Evolutionary conservation across 176 grass and related monocot genomes (phyloP).

Genomic region (Urochloa ruziziensis): DNA sequence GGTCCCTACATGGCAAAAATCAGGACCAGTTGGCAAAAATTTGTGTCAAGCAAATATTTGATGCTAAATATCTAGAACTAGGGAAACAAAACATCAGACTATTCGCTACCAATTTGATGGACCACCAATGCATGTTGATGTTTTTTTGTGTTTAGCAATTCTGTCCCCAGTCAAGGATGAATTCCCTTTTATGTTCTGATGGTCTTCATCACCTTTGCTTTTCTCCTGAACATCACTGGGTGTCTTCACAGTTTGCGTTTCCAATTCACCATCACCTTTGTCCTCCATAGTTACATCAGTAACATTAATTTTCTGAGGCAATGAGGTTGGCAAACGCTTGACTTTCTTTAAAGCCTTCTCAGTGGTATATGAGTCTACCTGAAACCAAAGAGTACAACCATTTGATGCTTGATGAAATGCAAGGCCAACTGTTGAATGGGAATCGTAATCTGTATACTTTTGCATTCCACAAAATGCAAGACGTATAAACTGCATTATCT

Average conservation of each 20-base stretch:
- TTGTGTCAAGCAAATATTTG: slow-evolving; percentile 24
- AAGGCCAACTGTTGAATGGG: not conserved
- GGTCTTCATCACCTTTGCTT: slow-evolving; percentile 44
- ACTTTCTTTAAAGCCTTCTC: slow-evolving; percentile 77
- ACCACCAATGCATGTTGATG: slow-evolving; percentile 50
- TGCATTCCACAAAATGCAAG: slow-evolving; percentile 2
- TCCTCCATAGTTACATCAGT: slow-evolving; percentile 57
- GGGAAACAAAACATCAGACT: slow-evolving; percentile 11
- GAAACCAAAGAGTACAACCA: slow-evolving; percentile 15
- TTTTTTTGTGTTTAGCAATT: slow-evolving; percentile 48
- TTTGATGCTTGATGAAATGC: slow-evolving; percentile 10
- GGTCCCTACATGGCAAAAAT: slow-evolving; percentile 76
- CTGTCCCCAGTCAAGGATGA: slow-evolving; percentile 35
- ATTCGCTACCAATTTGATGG: slow-evolving; percentile 77
- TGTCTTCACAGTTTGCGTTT: slow-evolving; percentile 11
- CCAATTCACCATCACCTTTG: slow-evolving; percentile 24
- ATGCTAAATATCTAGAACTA: slow-evolving; percentile 18
- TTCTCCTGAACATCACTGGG: slow-evolving; percentile 36
- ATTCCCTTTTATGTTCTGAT: slow-evolving; percentile 40
- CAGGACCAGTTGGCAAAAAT: slow-evolving; percentile 36
- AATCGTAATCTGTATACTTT: not conserved
- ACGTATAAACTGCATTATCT: not conserved
- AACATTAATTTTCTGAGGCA: slow-evolving; percentile 38
- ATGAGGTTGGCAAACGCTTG: slow-evolving; percentile 47
- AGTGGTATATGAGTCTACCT: slow-evolving; percentile 72